These are phyloP conservation scores for Fonsecaea multimorphosa DNA, from an alignment of 2,329 filamentous ascomycete species.

Conservation along the genomic window DNA sequence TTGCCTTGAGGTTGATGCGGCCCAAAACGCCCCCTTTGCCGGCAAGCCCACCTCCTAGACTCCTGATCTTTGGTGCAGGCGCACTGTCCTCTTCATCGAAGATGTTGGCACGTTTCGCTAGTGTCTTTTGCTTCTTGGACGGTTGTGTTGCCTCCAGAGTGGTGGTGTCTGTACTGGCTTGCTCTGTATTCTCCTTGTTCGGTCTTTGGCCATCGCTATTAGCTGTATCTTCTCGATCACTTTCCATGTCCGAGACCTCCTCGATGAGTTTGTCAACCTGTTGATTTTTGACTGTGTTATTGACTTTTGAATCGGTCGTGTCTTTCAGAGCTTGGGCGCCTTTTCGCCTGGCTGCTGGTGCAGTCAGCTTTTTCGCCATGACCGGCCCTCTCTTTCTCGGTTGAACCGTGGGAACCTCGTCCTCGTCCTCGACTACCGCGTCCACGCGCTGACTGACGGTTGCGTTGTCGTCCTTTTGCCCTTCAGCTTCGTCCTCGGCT, in stretches of 20 bases:
- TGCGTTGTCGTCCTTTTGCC: slow-evolving; percentile 40
- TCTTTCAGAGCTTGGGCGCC: slow-evolving; percentile 44
- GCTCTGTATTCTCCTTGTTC: slow-evolving; percentile 28
- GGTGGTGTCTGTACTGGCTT: slow-evolving; percentile 37
- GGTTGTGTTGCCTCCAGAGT: slow-evolving; percentile 39
- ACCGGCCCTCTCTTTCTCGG: slow-evolving; percentile 19
- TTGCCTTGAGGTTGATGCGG: slow-evolving; percentile 37
- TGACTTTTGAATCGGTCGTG: slow-evolving; percentile 49
- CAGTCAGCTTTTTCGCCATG: slow-evolving; percentile 14
- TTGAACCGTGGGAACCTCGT: slow-evolving; percentile 15
- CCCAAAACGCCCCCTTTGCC: slow-evolving; percentile 36
- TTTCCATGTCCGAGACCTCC: slow-evolving; percentile 36
- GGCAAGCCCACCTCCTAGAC: slow-evolving; percentile 36
- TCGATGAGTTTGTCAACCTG: slow-evolving; percentile 41
- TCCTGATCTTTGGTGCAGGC: slow-evolving; percentile 41
- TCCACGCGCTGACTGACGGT: slow-evolving; percentile 25
- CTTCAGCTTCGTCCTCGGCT: slow-evolving; percentile 38
- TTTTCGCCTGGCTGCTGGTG: slow-evolving; percentile 20
- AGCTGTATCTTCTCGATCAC: slow-evolving; percentile 16
- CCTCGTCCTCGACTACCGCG: slow-evolving; percentile 26
- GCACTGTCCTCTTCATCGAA: slow-evolving; percentile 74
- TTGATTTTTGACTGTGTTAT: slow-evolving; percentile 40
- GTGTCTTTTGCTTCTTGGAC: slow-evolving; percentile 73
- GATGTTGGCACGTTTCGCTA: slow-evolving; percentile 66
- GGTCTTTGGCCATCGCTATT: slow-evolving; percentile 11